A percentile compares a stretch with the other conserved stretches of the same genome.
phyloP scores from a whole-genome alignment of 176 grass and related monocot genomes.

The Microstegium vimineum region DNA sequence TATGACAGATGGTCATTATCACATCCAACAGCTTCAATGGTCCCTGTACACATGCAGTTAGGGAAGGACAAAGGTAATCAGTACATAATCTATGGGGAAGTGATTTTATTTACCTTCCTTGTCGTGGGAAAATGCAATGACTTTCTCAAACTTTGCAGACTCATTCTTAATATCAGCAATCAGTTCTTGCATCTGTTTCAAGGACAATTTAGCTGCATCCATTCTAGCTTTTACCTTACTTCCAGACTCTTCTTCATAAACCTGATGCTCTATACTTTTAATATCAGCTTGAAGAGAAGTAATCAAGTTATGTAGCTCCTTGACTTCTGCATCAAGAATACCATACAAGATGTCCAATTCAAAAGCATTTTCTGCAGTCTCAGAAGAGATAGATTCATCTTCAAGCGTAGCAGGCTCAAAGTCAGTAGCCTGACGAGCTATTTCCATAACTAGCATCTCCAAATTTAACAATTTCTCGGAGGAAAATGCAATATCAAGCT shows the following conservation, averaged over 20 bases:
- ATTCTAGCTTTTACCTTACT: conserved; percentile 48
- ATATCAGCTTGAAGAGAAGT: conserved; percentile 61
- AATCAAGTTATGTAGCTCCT: conserved; percentile 69
- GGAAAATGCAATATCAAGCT: conserved; percentile 72
- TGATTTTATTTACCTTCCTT: conserved; percentile 57
- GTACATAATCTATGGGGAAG: not conserved
- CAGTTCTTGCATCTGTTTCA: conserved; percentile 67
- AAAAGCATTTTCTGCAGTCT: conserved; percentile 51
- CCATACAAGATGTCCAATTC: conserved; percentile 63
- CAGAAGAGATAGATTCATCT: conserved; percentile 38
- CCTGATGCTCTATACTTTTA: conserved; percentile 33
- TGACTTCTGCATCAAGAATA: conserved; percentile 68
- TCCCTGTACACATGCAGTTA: conserved; percentile 48
- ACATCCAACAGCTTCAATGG: conserved; percentile 28
- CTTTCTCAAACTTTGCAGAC: conserved; percentile 63
- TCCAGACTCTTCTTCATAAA: conserved; percentile 46
- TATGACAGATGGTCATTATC: conserved; percentile 50
- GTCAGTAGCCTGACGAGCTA: conserved; percentile 49
- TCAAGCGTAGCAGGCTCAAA: conserved; percentile 52
- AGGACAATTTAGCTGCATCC: conserved; percentile 39
- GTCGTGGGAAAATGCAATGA: conserved; percentile 34
- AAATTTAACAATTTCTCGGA: conserved; percentile 83
- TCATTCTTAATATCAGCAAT: conserved; percentile 70
- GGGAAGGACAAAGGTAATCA: conserved; percentile 9
- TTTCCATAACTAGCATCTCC: conserved; percentile 85